These are phyloP conservation scores for Lasiodiplodia gonubiensis DNA, from an alignment of 2,329 filamentous ascomycete species.

Conservation along the genomic window DNA sequence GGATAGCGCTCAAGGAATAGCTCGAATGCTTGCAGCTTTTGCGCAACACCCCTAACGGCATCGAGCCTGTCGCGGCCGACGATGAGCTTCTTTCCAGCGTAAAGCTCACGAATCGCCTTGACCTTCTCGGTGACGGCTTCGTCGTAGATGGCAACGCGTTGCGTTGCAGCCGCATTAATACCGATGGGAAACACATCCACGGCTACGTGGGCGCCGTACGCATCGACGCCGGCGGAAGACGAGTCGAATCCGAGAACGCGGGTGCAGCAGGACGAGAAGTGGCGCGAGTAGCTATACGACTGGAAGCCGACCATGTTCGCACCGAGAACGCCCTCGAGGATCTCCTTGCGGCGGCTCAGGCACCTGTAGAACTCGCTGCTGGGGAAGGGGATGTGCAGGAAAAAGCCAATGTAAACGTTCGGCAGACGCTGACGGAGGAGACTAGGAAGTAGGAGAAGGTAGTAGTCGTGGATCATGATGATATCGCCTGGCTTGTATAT, in stretches of 20 bases:
- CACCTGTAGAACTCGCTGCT: slow-evolving; percentile 95
- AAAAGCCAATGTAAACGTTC: slow-evolving; percentile 93
- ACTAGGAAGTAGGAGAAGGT: slow-evolving; percentile 86
- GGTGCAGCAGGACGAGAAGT: slow-evolving; percentile 94
- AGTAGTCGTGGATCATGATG: slow-evolving; percentile 92
- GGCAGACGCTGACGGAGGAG: slow-evolving; percentile 85
- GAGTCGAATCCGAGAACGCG: slow-evolving; percentile 90
- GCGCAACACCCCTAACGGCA: slow-evolving; percentile 89
- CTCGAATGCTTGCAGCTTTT: slow-evolving; percentile 94
- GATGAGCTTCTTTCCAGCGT: slow-evolving; percentile 91
- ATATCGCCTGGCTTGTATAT: slow-evolving; percentile 92
- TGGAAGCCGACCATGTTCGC: slow-evolving; percentile 95
- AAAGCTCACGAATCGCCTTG: slow-evolving; percentile 73
- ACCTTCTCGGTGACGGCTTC: slow-evolving; percentile 74
- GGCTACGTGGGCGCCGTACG: slow-evolving; percentile 85
- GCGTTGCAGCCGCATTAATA: slow-evolving; percentile 83
- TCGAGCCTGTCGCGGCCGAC: slow-evolving; percentile 94
- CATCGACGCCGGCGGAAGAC: slow-evolving; percentile 82
- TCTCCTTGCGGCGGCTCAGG: slow-evolving; percentile 83
- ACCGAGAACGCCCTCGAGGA: slow-evolving; percentile 86
- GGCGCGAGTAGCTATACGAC: slow-evolving; percentile 91
- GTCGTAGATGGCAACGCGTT: slow-evolving; percentile 74
- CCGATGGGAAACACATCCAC: slow-evolving; percentile 95
- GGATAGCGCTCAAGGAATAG: slow-evolving; percentile 88
- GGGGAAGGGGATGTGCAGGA: slow-evolving; percentile 91